phyloP scores from a whole-genome alignment of 441 rosid genomes.

The Corymbia calophylla region DNA sequence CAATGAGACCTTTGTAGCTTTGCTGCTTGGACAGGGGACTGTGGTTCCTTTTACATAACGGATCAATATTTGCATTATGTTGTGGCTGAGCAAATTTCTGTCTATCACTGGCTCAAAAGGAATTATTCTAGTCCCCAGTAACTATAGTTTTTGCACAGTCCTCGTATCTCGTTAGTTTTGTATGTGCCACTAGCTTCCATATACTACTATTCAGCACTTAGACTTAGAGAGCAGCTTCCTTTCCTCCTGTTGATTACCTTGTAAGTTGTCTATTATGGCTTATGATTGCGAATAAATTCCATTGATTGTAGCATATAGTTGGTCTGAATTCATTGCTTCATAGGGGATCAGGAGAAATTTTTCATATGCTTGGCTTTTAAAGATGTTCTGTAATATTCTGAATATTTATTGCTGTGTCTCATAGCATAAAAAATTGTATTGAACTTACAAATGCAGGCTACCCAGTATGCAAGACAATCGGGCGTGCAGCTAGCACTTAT shows the following conservation, averaged over 20 bases:
- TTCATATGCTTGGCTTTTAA: background rate
- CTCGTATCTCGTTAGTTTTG: background rate
- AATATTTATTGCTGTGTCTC: background rate
- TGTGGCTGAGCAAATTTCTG: background rate
- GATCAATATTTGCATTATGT: background rate
- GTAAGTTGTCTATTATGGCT: background rate
- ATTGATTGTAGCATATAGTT: background rate
- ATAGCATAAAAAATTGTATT: background rate
- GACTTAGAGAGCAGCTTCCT: background rate
- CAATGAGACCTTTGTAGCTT: background rate
- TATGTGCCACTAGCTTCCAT: background rate
- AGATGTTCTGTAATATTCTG: background rate
- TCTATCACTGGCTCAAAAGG: background rate
- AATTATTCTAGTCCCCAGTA: background rate
- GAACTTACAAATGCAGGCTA: conserved; percentile 50
- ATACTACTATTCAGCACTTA: background rate
- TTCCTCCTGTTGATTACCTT: background rate
- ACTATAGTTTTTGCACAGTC: background rate
- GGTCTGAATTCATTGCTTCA: background rate
- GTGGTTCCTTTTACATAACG: background rate
- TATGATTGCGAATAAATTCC: background rate
- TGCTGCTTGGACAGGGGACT: background rate
- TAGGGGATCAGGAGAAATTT: background rate
- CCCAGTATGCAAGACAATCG: conserved; percentile 75
- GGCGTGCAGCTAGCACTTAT: conserved; percentile 42